phyloP scores from a whole-genome alignment of 2,329 filamentous ascomycete genomes.

The Hypoxylon sp. region DNA sequence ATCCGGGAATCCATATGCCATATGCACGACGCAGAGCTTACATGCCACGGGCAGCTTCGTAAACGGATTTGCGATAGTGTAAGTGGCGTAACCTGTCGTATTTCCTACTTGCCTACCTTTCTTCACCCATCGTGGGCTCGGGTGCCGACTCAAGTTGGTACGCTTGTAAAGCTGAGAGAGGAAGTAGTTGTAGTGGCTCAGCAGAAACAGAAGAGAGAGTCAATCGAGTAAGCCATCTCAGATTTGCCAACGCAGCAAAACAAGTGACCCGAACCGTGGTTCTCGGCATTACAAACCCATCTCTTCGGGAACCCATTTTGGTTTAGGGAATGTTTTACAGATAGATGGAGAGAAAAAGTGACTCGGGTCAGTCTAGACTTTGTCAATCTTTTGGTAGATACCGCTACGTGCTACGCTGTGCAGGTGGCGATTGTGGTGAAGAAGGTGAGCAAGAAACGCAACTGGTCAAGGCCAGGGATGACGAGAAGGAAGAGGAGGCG shows the following conservation, averaged over 20 bases:
- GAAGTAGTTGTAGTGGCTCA: conserved; percentile 15
- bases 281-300: conserved; percentile 29
- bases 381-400: not conserved
- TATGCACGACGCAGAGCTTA: conserved; percentile 36
- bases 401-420: not conserved
- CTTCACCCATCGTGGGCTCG: conserved; percentile 35
- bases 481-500: conserved; percentile 19
- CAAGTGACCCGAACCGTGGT: conserved; percentile 35
- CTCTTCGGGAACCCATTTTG: conserved; percentile 21
- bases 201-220: conserved; percentile 10
- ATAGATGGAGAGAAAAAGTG: conserved; percentile 7
- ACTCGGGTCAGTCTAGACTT: conserved; percentile 24
- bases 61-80: conserved; percentile 44
- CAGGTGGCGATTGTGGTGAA: conserved; percentile 34
- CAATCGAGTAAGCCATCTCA: conserved; percentile 18
- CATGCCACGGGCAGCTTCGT: conserved; percentile 33
- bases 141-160: conserved; percentile 33
- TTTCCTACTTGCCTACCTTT: conserved; percentile 39
- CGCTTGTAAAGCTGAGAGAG: conserved; percentile 15
- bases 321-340: conserved; percentile 10
- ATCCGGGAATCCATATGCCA: conserved; percentile 29
- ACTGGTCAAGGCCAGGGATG: conserved; percentile 11
- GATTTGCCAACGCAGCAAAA: conserved; percentile 38
- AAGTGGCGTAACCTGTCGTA: conserved; percentile 43
- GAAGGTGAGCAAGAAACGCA: conserved; percentile 30